Evolutionary conservation across 768 basidiomycete genomes (phyloP), one percentile per base, ranked within the genome.

Genomic region (Xanthoconium stramineum): DNA sequence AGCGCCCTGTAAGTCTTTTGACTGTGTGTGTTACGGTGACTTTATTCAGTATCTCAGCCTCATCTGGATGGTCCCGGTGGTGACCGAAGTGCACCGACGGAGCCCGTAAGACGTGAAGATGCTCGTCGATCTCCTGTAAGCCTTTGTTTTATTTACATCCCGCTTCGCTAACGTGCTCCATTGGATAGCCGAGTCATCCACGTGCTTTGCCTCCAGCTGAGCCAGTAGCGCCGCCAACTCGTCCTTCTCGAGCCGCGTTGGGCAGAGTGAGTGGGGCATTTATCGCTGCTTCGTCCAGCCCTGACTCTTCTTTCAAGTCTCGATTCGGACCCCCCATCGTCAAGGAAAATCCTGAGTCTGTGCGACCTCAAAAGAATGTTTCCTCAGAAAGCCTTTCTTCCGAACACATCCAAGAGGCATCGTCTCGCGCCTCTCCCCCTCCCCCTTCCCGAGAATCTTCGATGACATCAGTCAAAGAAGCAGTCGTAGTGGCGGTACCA

Each of bases 391-490:
- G 61, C 46, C 52, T 43, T 17, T 28, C 47, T 35, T 63, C 50
- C 20, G 61, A 57, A 19, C 58, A 48, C 8, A 30, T 51, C 3
- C 59, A 39, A 14, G 67, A 72, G 19, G 46, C 52, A 19, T 49
- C 48, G 17, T 56, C 53, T 19, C 72, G 46, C 15, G 69, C 61
- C 5, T 63, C 71, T 3, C 61, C 70, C 2, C 70, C 70, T 8
- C 70, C 70, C 7, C 56, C 47, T 40, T 73, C 70, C 11, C 62
- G 69, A 44, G 70, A 70, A 30, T 72, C 70, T 10, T 72, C 70
- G 8, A 60, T 59, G 58, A 2, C 47, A 4, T 63, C 67, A 9
- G 15, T 61, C 17, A 62, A 57, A 19, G 59, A 68, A 29, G 20
- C 24, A 6, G 48, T 39, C n/a, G 15, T 20, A 29, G 20, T 29